A percentile compares a stretch with the other conserved stretches of the same genome.
These are phyloP conservation scores for Geranium rotundifolium DNA, from an alignment of 345 rosid genomes.

Conservation along the genomic window DNA sequence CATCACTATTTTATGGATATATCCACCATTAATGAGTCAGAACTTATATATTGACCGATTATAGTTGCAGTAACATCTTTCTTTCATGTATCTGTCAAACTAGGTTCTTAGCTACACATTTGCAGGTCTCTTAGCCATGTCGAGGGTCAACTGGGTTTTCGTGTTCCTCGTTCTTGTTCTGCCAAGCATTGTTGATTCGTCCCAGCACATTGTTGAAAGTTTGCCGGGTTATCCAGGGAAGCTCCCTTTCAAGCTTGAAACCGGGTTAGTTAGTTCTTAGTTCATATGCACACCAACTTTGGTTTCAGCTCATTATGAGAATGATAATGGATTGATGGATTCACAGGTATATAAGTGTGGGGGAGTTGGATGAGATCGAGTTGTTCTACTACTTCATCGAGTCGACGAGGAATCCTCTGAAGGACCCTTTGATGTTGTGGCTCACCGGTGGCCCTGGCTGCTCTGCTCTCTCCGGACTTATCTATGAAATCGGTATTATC, in stretches of 20 bases:
- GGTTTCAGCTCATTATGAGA: not conserved
- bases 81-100: too few species aligned
- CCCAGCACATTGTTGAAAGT: conserved; percentile 12
- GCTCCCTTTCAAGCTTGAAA: conserved; percentile 31
- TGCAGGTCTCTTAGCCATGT: too few species aligned
- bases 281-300: not conserved
- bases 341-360: conserved; percentile 15
- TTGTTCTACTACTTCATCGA: conserved; percentile 15
- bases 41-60: too few species aligned
- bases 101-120: too few species aligned
- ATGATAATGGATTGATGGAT: not conserved
- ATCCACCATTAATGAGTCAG: too few species aligned
- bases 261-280: conserved; percentile 17
- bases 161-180: not conserved
- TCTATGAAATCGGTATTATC: conserved; percentile 15
- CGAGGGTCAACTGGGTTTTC: not conserved
- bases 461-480: conserved; percentile 15
- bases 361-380: conserved; percentile 12
- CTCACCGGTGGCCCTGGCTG: conserved; percentile 24
- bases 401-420: conserved; percentile 10
- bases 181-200: conserved; percentile 2
- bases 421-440: conserved; percentile 20
- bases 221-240: conserved; percentile 26
- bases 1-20: too few species aligned
- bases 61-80: too few species aligned